Evolutionary conservation across 208 protist species (phyloP).

Genomic region (Trichomonas gallinae): DNA sequence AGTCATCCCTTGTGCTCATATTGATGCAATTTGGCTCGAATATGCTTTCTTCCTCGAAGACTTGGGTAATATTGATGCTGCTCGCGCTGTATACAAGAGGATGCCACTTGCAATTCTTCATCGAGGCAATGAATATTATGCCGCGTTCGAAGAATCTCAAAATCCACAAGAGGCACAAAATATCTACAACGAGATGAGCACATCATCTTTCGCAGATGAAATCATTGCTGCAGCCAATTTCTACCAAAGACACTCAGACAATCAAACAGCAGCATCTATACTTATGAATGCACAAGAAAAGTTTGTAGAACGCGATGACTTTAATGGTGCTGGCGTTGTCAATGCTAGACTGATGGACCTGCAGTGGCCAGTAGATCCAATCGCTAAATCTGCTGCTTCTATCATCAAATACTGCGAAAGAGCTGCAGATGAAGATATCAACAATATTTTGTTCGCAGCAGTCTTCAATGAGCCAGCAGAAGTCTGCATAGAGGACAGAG

Average conservation of each 20-base stretch:
- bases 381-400: neutral
- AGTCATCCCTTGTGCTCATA: neutral
- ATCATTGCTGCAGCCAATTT: neutral
- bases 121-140: neutral
- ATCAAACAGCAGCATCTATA: neutral
- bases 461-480: neutral
- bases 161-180: neutral
- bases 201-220: neutral
- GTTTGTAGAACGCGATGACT: neutral
- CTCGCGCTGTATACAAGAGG: neutral
- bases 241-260: neutral
- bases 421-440: neutral
- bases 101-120: neutral
- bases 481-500: neutral
- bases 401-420: neutral
- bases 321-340: neutral
- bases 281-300: neutral
- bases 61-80: neutral
- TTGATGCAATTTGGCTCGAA: constrained; percentile 4
- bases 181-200: neutral
- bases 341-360: neutral
- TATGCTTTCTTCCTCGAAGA: neutral
- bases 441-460: neutral
- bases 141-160: neutral
- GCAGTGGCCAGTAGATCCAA: neutral